Evolutionary conservation across 805 yeast genomes (phyloP).

Genomic region (Jamesozyma spencerorum): DNA sequence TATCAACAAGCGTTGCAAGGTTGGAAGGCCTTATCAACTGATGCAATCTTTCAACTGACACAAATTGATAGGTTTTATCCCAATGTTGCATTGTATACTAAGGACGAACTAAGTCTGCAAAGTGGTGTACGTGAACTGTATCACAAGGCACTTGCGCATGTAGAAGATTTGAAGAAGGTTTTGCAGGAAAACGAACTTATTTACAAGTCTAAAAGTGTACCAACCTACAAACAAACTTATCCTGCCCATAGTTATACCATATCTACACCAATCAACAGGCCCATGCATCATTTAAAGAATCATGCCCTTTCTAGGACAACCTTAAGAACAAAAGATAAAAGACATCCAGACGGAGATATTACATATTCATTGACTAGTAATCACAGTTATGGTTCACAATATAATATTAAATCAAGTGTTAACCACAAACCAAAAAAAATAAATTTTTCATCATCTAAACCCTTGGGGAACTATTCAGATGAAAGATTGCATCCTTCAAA

Average conservation of each 20-base stretch:
- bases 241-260: neutral
- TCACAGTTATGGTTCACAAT: neutral
- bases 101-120: conserved; percentile 38
- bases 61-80: conserved; percentile 36
- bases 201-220: neutral
- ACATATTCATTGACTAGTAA: no score
- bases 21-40: conserved; percentile 65
- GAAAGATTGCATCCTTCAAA: conserved; percentile 5
- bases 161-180: conserved; percentile 29
- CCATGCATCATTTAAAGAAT: no score
- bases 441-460: conserved; percentile 24
- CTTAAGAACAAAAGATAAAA: no score
- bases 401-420: neutral
- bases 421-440: conserved; percentile 6
- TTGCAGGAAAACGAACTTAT: neutral
- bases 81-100: conserved; percentile 28
- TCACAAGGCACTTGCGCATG: conserved; percentile 32
- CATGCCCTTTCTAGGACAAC: no score
- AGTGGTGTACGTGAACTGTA: conserved; percentile 34
- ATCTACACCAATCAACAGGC: neutral
- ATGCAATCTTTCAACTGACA: conserved; percentile 48
- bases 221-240: no score
- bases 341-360: no score
- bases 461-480: conserved; percentile 9
- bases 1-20: conserved; percentile 54